Base-by-base conservation (phyloP, 2,329 filamentous ascomycete species). In the Pseudopyricularia cyperi region DNA sequence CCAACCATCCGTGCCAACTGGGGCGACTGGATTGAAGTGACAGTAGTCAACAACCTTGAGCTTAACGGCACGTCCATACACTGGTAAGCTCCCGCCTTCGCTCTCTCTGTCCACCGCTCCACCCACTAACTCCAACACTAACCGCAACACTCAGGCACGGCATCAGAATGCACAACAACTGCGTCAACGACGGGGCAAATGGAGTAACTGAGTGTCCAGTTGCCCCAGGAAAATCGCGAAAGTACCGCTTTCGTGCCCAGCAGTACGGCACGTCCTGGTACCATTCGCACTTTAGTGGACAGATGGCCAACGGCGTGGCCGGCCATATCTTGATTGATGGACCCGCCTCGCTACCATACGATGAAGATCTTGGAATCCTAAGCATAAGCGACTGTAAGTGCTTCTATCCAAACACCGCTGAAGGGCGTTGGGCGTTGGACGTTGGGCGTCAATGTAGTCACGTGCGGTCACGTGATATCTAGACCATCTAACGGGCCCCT, bases 11-110 rank as follows among this genome's bases (percentile, higher is more conserved):
- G 34, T 32, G 54, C 54, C 7, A 39, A 76, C 52, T 77, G 74
- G 72, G 75, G 74, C 30, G 74, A 78, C 55, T 63, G 55, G 7
- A 65, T 76, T 33, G 65, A 83, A 42, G 75, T 87, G 48, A 79
- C 79, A 22, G 75, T 87, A 52, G 72, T 77, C 64, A 89, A 89
- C 62, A 71, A 76, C 14, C 73, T 87, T 2, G 70, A 70, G 11
- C 65, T 60, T 15, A 71, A 69, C 54, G 67, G 64, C 64, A 67
- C 53, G 42, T 61, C 30, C 8, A 17, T 15, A 7, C 11, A 22
- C 19, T 7, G 22, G n/a, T n/a, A n/a, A n/a, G n/a, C n/a, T n/a
- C n/a, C n/a, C n/a, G n/a, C 7, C 32, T 28, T 1, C 34, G 14
- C 17, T 17, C n/a, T n/a, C n/a, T n/a, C n/a, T n/a, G n/a, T n/a